Evolutionary conservation across 2,329 filamentous ascomycete species (phyloP).

Genomic region (Penicillium sp.): DNA sequence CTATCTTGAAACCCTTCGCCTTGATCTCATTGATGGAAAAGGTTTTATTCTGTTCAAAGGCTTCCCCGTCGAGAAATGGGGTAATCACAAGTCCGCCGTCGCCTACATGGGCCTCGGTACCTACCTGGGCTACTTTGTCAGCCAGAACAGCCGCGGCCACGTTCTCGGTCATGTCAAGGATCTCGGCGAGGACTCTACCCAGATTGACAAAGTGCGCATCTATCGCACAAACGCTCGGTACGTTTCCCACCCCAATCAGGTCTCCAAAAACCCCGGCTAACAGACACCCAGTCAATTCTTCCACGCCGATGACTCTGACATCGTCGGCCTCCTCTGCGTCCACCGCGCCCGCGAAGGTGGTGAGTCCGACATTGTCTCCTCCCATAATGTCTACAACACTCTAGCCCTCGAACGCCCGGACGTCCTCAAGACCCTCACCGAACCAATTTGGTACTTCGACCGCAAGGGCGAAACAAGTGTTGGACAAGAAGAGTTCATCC

Average conservation of each 20-base stretch:
- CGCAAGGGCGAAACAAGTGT: slow-evolving; percentile 77
- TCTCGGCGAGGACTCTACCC: slow-evolving; percentile 73
- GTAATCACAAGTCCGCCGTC: slow-evolving; percentile 73
- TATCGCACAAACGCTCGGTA: slow-evolving; percentile 78
- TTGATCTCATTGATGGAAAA: slow-evolving; percentile 75
- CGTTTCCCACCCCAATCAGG: slow-evolving; percentile 1
- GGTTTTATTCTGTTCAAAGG: slow-evolving; percentile 89
- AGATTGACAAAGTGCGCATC: slow-evolving; percentile 85
- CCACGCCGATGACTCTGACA: slow-evolving; percentile 78
- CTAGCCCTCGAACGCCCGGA: slow-evolving; percentile 73
- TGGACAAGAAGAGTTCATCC: slow-evolving; percentile 73
- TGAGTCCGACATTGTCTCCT: slow-evolving; percentile 76
- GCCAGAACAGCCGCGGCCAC: slow-evolving; percentile 80
- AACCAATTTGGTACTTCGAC: slow-evolving; percentile 89
- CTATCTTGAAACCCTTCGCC: slow-evolving; percentile 56
- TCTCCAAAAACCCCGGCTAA: neutral
- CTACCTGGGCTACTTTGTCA: slow-evolving; percentile 83
- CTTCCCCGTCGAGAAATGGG: slow-evolving; percentile 74
- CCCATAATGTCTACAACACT: slow-evolving; percentile 78
- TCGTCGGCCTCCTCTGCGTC: slow-evolving; percentile 80
- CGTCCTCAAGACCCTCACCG: slow-evolving; percentile 69
- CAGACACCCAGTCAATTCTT: slow-evolving; percentile 67
- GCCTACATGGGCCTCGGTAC: slow-evolving; percentile 89
- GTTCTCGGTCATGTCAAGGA: slow-evolving; percentile 89
- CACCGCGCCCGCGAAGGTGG: slow-evolving; percentile 76